Base-by-base conservation (phyloP, 129 eudicot genomes). In the Chrysanthemum seticuspe region DNA sequence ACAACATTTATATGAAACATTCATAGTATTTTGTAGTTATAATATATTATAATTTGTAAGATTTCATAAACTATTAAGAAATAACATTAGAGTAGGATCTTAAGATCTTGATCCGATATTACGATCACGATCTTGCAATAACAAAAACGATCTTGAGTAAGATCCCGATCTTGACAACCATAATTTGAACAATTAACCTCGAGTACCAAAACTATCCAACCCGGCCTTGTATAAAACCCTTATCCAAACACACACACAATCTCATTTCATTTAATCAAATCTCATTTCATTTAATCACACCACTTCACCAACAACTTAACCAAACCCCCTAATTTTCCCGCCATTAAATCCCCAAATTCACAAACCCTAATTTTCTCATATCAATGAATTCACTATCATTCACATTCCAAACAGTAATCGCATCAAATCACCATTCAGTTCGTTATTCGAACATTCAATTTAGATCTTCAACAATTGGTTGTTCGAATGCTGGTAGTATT, bases 271-370 rank as follows among this genome's bases (percentile, higher is more conserved):
- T 18, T 13, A 13, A 58, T 45, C 77, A 62, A 36, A 40, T 40
- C 10, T 40, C 58, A 53, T 54, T 16, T 62, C 77, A 59, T 44
- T 18, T 13, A 13, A 58, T 45, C 77, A 62, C 81, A 62, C 81
- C 65, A 5, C 62, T 2, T 45, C 13, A 12, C 31, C 68, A 51
- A 64, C 67, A 56, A 54, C 21, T 21, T 21, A 21, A 21, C 25
- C 60, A 49, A 65, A 47, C 45, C 48, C 71, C 76, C 79, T 67
- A 67, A 67, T 27, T 66, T 83, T 83, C 87, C 84, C 87, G 82
- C 84, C 84, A 80, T 75, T 68, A 74, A 4, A 47, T 19, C 18
- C 36, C 59, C 67, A 36, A 49, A 63, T 36, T 65, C 40, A 40
- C 62, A 36, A 25, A 34, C 6, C 47, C 47, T 40, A 40, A 7